Conservation (phyloP, 495 filamentous ascomycete species). For the Talaromyces ruber region DNA sequence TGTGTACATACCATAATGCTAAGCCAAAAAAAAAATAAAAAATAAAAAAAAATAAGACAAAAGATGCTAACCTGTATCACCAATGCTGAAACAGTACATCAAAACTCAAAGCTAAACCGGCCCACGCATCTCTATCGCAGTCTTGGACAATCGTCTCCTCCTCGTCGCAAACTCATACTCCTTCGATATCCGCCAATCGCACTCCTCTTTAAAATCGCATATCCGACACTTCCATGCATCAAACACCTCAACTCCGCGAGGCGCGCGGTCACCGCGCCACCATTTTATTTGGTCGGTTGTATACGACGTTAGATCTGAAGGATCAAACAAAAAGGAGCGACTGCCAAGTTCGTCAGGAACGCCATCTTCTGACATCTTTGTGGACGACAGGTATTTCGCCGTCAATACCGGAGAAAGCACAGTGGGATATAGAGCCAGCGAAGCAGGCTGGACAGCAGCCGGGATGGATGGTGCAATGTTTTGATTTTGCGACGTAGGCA, state of each 20-base stretch:
- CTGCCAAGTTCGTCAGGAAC: constrained; percentile 45
- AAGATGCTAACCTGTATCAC: neutral
- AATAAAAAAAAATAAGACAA: too few relatives aligned
- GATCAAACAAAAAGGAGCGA: constrained; percentile 64
- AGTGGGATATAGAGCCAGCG: constrained; percentile 47
- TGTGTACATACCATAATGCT: neutral
- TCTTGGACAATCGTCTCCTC: constrained; percentile 7
- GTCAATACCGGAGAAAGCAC: constrained; percentile 38
- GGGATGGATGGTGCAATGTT: constrained; percentile 32
- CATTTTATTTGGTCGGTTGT: constrained; percentile 63
- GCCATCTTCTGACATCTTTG: constrained; percentile 18
- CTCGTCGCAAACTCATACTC: constrained; percentile 34
- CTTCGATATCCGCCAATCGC: constrained; percentile 45
- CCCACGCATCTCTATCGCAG: constrained; percentile 3
- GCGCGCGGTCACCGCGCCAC: constrained; percentile 75
- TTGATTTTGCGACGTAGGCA: constrained; percentile 31
- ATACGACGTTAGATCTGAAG: constrained; percentile 51
- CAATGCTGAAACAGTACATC: too few relatives aligned
- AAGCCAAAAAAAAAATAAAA: too few relatives aligned
- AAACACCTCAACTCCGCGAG: constrained; percentile 75
- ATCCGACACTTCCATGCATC: constrained; percentile 84
- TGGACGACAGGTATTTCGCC: constrained; percentile 31
- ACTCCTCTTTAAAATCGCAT: constrained; percentile 56
- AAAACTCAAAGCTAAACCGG: neutral
- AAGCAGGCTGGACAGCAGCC: constrained; percentile 43